phyloP scores from a whole-genome alignment of 352 stramenopile species.

The Phytophthora melonis region DNA sequence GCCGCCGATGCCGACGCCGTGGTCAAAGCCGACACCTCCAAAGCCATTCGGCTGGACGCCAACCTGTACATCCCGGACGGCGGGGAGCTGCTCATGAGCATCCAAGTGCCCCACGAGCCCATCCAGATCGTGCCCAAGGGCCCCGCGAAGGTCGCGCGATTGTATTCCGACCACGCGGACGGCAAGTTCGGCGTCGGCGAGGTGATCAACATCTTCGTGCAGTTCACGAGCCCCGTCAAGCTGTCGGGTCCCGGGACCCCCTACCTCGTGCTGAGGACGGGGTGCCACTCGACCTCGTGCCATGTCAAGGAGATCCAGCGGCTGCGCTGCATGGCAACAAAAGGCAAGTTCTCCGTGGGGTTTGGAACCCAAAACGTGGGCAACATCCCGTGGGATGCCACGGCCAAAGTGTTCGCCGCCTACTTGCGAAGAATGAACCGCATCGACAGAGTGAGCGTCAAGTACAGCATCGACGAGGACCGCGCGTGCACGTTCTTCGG shows the following conservation, averaged over 20 bases:
- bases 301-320: slow-evolving; percentile 70
- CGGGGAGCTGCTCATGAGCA: slow-evolving; percentile 66
- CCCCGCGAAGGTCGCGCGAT: slow-evolving; percentile 67
- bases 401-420: slow-evolving; percentile 45
- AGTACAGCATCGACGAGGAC: slow-evolving; percentile 69
- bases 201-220: slow-evolving; percentile 65
- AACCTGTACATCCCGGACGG: slow-evolving; percentile 81
- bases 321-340: slow-evolving; percentile 65
- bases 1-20: slow-evolving; percentile 58
- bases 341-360: slow-evolving; percentile 67
- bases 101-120: slow-evolving; percentile 67
- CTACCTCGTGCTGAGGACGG: slow-evolving; percentile 61
- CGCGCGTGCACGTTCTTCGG: slow-evolving; percentile 78
- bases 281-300: slow-evolving; percentile 59
- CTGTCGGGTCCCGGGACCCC: slow-evolving; percentile 52
- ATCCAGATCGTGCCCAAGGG: slow-evolving; percentile 61
- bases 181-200: slow-evolving; percentile 70
- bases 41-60: slow-evolving; percentile 69
- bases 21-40: slow-evolving; percentile 55
- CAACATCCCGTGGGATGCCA: slow-evolving; percentile 79
- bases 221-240: slow-evolving; percentile 78
- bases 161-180: slow-evolving; percentile 64
- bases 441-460: slow-evolving; percentile 64
- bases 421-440: slow-evolving; percentile 73
- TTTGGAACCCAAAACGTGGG: slow-evolving; percentile 63